Base-by-base conservation (phyloP, 192 early-diverging fungal species). In the Entomortierella beljakovae region DNA sequence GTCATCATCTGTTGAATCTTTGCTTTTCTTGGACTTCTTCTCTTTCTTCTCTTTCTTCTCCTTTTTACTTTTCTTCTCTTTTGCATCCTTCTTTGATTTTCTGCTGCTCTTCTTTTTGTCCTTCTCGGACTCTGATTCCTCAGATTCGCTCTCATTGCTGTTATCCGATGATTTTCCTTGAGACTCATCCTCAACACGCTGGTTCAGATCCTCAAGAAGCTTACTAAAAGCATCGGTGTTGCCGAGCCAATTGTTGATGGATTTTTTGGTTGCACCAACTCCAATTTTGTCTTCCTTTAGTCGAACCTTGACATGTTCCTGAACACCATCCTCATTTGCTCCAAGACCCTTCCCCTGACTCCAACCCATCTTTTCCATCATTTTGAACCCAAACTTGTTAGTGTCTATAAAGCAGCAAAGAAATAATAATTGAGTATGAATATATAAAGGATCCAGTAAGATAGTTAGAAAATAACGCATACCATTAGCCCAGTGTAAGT, bases 341-440 rank as follows among this genome's bases (percentile, higher is more conserved):
- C 98, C 98, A 1, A 99, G 86, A 15, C 98, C 98, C 65, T 95
- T 96, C 42, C 96, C 96, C 32, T 93, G 93, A 23, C 84, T 79
- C 98, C 98, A 99, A 1, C 98, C 98, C 96, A 99, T 97, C 70
- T 97, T 96, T 64, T 90, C 81, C 49, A 99, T 87, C 92, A 99
- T 93, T 58, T 90, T 90, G 80, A 92, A 91, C 37, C 98, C 97
- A 80, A 94, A 94, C 57, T 94, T 94, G 60, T 61, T 81, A 68
- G 90, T 90, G 75, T 97, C 94, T 90, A 69, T 38, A 35, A 18
- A 46, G 37, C 32, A 29, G 42, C 33, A 29, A 54, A 29, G 28
- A 2, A 59, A 40, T 11, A 46, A 34, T 16, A 49, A 22, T 49
- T 58, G 18, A 26, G 18, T n/a, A n/a, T n/a, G n/a, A n/a, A n/a